These are phyloP conservation scores for Ganoderma leucocontextum DNA, from an alignment of 1,284 basidiomycete genomes.

Conservation along the genomic window DNA sequence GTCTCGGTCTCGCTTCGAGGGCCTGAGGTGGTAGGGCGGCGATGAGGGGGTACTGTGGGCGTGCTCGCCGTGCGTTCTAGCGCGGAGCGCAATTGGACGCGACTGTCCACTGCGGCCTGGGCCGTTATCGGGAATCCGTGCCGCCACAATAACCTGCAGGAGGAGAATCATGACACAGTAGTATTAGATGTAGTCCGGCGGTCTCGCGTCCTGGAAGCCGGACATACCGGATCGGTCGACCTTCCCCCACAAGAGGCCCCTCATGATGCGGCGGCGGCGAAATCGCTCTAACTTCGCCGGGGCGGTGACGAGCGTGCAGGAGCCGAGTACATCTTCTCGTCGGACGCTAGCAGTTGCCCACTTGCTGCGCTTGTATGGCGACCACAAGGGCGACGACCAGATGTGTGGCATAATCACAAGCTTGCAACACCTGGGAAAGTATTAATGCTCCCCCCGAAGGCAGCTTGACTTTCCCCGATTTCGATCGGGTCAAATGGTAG, in stretches of 20 bases:
- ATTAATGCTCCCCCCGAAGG: background rate
- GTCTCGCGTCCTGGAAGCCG: background rate
- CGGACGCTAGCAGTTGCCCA: background rate
- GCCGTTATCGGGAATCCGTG: constrained; percentile 4
- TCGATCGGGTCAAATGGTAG: constrained; percentile 17
- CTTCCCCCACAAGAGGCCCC: background rate
- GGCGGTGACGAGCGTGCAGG: background rate
- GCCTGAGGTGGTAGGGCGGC: background rate
- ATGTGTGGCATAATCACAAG: background rate
- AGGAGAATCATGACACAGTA: background rate
- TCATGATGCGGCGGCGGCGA: background rate
- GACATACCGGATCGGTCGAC: constrained; percentile 1
- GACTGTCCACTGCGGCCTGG: background rate
- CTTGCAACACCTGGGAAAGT: constrained; percentile 2
- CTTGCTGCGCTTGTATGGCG: background rate
- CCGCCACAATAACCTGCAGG: constrained; percentile 9
- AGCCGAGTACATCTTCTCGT: too few species aligned
- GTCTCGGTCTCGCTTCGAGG: constrained; percentile 1
- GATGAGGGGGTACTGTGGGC: background rate
- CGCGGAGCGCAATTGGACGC: constrained; percentile 7
- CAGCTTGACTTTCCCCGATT: constrained; percentile 7
- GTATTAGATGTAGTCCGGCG: constrained; percentile 1
- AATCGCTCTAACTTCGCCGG: background rate
- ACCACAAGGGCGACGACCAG: background rate
- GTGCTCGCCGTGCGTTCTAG: background rate